Base-by-base conservation (phyloP, 495 filamentous ascomycete species). In the Penicillium manginii region DNA sequence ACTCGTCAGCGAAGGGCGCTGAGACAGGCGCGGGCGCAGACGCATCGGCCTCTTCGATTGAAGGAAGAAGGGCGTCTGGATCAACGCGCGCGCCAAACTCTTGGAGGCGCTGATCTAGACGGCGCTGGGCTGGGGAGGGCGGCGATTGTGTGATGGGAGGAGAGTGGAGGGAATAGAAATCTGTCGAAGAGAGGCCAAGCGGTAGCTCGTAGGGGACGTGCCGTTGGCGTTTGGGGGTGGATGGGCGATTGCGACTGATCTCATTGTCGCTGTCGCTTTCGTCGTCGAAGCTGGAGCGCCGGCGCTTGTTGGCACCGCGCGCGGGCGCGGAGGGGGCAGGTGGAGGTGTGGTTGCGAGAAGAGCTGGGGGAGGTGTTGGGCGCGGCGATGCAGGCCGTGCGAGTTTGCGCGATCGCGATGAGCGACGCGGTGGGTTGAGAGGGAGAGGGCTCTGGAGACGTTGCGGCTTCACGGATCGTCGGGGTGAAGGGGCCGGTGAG, bases 161-260 rank as follows among this genome's bases (percentile, higher is more conserved):
- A 47, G 73, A 76, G 47, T 67, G 60, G 18, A 91, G 76, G 8
- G 69, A 75, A 71, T 89, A 87, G 66, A 84, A 92, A 59, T 91
- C 87, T 1, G 77, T 71, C 14, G 79, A 79, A 52, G 84, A 82
- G 14, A 92, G 79, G 17, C 89, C 89, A 0, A 89, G 78, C 0
- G 89, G 89, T 2, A 92, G 66, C 6, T 84, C 74, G 64, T 87
- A 87, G 21, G 89, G 89, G 35, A 82, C 80, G 47, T 88, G 78
- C 50, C 87, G 82, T 48, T 75, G 76, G 57, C 88, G 84, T 66
- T 90, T 90, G 0, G 89, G 89, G 18, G 89, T 92, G 23, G 82
- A 82, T 35, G 84, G 83, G 55, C 76, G 65, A 22, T 74, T 62
- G 53, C 62, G 60, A n/a, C 76, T 67, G 53, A 68, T 75, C 29